Conservation (phyloP, 2,329 filamentous ascomycete genomes). For the Fusarium pseudonygamai region DNA sequence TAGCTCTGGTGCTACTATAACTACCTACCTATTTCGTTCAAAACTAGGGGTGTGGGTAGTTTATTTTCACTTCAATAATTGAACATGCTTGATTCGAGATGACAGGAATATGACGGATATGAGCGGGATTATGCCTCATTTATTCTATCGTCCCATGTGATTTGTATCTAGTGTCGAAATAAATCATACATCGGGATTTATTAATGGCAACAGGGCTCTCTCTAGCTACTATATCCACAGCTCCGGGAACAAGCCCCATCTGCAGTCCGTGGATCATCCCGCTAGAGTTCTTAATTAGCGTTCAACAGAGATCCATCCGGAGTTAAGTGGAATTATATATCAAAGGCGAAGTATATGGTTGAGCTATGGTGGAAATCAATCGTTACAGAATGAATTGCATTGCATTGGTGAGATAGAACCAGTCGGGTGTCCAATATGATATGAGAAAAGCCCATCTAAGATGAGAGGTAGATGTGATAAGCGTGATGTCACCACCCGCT, state of each 20-base stretch:
- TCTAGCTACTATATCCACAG: not conserved
- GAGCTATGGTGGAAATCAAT: not conserved
- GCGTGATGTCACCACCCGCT: slow-evolving; percentile 27
- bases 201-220: not conserved
- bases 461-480: not conserved
- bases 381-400: not conserved
- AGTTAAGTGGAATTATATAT: not conserved
- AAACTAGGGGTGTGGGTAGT: not conserved
- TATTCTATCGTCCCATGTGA: not conserved
- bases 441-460: not conserved
- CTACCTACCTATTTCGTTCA: not conserved
- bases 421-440: not conserved
- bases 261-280: slow-evolving; percentile 22
- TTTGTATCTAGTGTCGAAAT: not conserved
- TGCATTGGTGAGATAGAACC: not conserved
- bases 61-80: not conserved
- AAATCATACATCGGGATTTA: not conserved
- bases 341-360: not conserved
- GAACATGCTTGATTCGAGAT: not conserved
- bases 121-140: not conserved
- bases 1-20: not conserved
- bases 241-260: not conserved
- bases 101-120: too few species aligned
- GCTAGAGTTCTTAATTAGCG: slow-evolving; percentile 16
- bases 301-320: not conserved